These are phyloP conservation scores for Durotheca rogersii DNA, from an alignment of 495 filamentous ascomycete species.

Conservation along the genomic window DNA sequence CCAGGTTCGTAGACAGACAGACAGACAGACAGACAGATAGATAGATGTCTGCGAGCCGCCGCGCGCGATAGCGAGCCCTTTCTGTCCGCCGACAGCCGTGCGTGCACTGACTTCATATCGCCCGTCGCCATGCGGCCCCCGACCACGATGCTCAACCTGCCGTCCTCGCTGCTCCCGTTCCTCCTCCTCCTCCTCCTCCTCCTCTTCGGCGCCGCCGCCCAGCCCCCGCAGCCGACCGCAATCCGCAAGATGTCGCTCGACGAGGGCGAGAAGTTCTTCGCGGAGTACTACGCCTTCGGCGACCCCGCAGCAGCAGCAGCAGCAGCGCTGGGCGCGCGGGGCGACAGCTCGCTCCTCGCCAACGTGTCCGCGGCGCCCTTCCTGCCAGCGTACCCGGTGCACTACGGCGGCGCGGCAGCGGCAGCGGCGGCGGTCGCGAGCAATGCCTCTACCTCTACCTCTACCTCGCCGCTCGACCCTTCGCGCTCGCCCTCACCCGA, in stretches of 20 bases:
- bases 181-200: conserved; percentile 51
- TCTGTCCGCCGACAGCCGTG: no score
- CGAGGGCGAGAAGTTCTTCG: conserved; percentile 82
- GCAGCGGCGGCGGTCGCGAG: no score
- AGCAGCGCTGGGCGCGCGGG: conserved; percentile 14
- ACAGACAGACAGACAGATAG: no score
- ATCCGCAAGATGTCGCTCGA: conserved; percentile 77
- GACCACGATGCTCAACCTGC: conserved; percentile 42
- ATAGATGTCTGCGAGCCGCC: no score
- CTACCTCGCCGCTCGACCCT: no score
- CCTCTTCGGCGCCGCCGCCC: conserved; percentile 43
- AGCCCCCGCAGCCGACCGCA: conserved; percentile 42
- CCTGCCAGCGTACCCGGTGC: conserved; percentile 42
- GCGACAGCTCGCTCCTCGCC: no score
- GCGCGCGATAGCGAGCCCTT: no score
- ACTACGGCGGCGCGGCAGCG: no score
- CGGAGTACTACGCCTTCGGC: conserved; percentile 56
- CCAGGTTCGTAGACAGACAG: no score
- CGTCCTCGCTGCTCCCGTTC: conserved; percentile 48
- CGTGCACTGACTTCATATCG: no score
- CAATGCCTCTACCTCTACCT: no score
- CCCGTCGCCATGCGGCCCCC: conserved; percentile 44
- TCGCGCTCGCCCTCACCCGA: no score
- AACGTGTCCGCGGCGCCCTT: conserved; percentile 31
- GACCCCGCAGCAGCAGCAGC: conserved; percentile 21